A percentile compares a stretch with the other conserved stretches of the same genome.
Conservation (phyloP, 75 land plant species). For the Pinus tabuliformis region DNA sequence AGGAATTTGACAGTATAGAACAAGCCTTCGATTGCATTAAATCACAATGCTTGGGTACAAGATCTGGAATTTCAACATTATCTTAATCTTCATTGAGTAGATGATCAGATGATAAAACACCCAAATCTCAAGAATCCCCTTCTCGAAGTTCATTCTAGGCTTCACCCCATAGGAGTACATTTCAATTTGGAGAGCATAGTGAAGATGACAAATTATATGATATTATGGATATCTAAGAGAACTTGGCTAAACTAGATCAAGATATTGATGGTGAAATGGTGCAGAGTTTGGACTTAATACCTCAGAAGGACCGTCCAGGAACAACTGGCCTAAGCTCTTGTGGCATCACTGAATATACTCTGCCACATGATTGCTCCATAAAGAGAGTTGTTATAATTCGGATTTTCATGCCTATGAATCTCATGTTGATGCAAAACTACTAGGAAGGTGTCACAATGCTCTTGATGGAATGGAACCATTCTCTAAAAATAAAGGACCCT, state of each 20-base stretch:
- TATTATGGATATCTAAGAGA: neutral
- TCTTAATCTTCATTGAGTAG: slow-evolving; percentile 1
- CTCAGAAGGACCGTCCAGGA: neutral
- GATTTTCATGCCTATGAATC: neutral
- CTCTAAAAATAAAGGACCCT: neutral
- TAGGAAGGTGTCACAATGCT: neutral
- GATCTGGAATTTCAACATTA: slow-evolving; percentile 21
- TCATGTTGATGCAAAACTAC: neutral
- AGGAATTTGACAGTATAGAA: slow-evolving; percentile 63
- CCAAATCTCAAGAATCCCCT: neutral
- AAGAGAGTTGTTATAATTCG: neutral
- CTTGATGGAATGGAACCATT: neutral
- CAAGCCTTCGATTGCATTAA: slow-evolving; percentile 40
- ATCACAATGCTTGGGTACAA: slow-evolving; percentile 40
- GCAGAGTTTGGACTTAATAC: neutral
- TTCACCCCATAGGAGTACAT: neutral
- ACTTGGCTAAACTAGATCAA: neutral
- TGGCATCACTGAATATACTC: neutral
- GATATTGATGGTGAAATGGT: neutral
- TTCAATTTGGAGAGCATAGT: neutral
- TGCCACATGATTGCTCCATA: neutral
- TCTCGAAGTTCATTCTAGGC: neutral
- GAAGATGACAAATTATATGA: neutral
- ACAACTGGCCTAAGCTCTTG: neutral
- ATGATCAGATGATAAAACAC: neutral